Evolutionary conservation across 306 rosid genomes (phyloP).

Genomic region (Arachis stenosperma): DNA sequence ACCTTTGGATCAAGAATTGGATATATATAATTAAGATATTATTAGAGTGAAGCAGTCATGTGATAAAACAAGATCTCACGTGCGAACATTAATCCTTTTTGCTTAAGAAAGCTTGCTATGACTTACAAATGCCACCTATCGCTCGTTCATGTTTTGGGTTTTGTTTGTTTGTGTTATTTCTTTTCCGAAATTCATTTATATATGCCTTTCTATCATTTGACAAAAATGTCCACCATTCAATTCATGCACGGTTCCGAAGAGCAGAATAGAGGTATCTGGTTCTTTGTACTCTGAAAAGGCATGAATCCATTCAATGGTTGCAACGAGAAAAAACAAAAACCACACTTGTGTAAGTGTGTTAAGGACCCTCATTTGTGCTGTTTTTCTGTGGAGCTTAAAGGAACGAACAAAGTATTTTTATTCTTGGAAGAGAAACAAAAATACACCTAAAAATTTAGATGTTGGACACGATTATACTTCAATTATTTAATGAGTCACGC

Average conservation of each 20-base stretch:
- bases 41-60: neutral
- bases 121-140: constrained; percentile 30
- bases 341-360: constrained; percentile 21
- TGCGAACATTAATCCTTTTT: constrained; percentile 22
- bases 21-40: neutral
- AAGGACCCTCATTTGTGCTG: constrained; percentile 16
- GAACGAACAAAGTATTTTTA: constrained; percentile 29
- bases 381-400: constrained; percentile 20
- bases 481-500: too few species aligned
- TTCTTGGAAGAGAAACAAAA: neutral
- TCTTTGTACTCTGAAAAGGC: constrained; percentile 23
- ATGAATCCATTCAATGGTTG: constrained; percentile 29
- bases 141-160: neutral
- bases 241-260: constrained; percentile 28
- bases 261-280: constrained; percentile 34
- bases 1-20: constrained; percentile 6
- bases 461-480: too few species aligned
- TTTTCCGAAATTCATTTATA: too few species aligned
- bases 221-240: constrained; percentile 37
- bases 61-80: constrained; percentile 4
- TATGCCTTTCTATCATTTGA: constrained; percentile 21
- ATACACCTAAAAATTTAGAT: too few species aligned
- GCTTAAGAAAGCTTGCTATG: constrained; percentile 26
- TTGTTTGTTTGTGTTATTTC: too few species aligned
- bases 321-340: constrained; percentile 22